Percentiles rank a stretch among this genome's conserved stretches.
Conservation (phyloP, 1,284 basidiomycete species). For the Leccinum angustisporum region DNA sequence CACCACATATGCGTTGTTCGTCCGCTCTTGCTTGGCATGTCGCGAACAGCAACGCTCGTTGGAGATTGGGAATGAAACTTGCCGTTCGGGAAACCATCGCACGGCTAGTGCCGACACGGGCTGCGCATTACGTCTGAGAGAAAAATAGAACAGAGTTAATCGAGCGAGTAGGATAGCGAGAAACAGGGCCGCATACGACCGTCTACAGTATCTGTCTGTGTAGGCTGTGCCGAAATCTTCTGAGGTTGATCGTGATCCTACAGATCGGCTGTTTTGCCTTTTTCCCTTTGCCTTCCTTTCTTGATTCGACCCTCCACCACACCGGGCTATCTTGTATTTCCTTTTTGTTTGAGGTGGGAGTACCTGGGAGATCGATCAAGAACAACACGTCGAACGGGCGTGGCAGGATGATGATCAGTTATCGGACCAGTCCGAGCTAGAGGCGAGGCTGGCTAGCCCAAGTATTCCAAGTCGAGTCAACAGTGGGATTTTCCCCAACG, state of each 20-base stretch:
- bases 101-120: neutral
- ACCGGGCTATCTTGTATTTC: neutral
- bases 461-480: neutral
- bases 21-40: neutral
- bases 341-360: neutral
- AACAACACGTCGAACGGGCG: neutral
- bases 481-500: neutral
- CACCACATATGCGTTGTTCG: neutral
- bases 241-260: neutral
- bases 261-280: neutral
- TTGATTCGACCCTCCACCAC: neutral
- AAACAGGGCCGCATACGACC: neutral
- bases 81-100: no score
- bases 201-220: neutral
- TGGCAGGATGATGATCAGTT: neutral
- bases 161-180: conserved; percentile 9
- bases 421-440: neutral
- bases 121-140: neutral
- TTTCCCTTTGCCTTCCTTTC: neutral
- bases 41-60: neutral
- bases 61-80: neutral
- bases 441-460: neutral
- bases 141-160: conserved; percentile 4
- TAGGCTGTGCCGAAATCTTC: neutral
- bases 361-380: neutral